phyloP scores from a whole-genome alignment of 768 basidiomycete species.

The Chlorophyllum brunneum region DNA sequence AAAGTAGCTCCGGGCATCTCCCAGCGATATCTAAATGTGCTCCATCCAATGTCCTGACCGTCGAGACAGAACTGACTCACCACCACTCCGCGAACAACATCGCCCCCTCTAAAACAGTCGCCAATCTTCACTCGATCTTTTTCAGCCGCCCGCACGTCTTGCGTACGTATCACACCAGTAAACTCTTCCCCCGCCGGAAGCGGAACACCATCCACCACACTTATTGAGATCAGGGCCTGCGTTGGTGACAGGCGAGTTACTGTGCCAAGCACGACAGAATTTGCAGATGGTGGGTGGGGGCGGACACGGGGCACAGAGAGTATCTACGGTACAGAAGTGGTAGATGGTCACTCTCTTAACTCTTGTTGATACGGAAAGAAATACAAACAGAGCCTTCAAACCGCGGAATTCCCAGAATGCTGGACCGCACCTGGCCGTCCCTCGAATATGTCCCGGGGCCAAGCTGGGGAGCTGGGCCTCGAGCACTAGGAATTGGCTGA shows the following conservation, averaged over 20 bases:
- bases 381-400: conserved; percentile 66
- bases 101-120: conserved; percentile 89
- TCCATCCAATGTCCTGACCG: neutral
- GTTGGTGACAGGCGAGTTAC: conserved; percentile 80
- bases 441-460: conserved; percentile 66
- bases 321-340: conserved; percentile 38
- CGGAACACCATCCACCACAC: conserved; percentile 83
- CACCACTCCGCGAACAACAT: conserved; percentile 83
- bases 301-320: conserved; percentile 62
- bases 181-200: conserved; percentile 85
- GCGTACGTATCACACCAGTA: conserved; percentile 79
- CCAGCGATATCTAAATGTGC: conserved; percentile 72
- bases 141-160: conserved; percentile 88
- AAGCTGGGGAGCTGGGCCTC: conserved; percentile 48
- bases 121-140: conserved; percentile 87
- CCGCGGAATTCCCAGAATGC: conserved; percentile 61
- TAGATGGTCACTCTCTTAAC: conserved; percentile 16
- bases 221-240: conserved; percentile 81
- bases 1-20: conserved; percentile 90
- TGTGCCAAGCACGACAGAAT: conserved; percentile 77
- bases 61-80: conserved; percentile 40
- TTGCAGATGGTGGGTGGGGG: conserved; percentile 69
- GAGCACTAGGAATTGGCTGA: conserved; percentile 61
- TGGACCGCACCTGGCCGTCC: conserved; percentile 63
- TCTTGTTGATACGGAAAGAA: conserved; percentile 16